A percentile compares a stretch with the other conserved stretches of the same genome.
Conservation (phyloP, 1,284 basidiomycete genomes). For the Schizopora paradoxa region DNA sequence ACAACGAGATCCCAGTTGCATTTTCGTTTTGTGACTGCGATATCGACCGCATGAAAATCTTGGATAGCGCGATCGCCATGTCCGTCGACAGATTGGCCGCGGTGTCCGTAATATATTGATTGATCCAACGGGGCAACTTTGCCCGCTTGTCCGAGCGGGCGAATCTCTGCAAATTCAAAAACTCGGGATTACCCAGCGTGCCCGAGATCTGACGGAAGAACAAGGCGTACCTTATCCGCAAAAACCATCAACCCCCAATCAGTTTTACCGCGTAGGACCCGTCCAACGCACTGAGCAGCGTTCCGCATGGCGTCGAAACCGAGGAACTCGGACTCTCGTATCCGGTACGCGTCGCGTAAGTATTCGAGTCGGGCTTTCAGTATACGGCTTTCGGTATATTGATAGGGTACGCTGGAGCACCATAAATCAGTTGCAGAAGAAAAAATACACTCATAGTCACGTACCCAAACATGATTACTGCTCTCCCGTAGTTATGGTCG, state of each 20-base stretch:
- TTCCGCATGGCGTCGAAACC: conserved; percentile 99
- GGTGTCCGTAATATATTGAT: conserved; percentile 97
- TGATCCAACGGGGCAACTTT: conserved; percentile 98
- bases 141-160: conserved; percentile 94
- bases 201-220: neutral
- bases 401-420: conserved; percentile 82
- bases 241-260: conserved; percentile 99
- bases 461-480: conserved; percentile 99
- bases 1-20: conserved; percentile 90
- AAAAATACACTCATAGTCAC: conserved; percentile 23
- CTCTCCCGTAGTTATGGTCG: conserved; percentile 98
- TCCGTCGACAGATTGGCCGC: conserved; percentile 97
- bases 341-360: conserved; percentile 95
- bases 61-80: conserved; percentile 94
- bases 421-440: conserved; percentile 12
- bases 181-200: conserved; percentile 2
- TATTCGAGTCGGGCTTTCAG: conserved; percentile 85
- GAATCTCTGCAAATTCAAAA: conserved; percentile 67
- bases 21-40: conserved; percentile 96
- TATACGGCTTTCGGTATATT: conserved; percentile 98
- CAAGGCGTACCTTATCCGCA: conserved; percentile 85
- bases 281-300: conserved; percentile 97
- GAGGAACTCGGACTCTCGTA: conserved; percentile 96
- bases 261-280: conserved; percentile 95
- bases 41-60: conserved; percentile 96